These are phyloP conservation scores for Russula earlei DNA, from an alignment of 768 basidiomycete genomes.

Conservation along the genomic window DNA sequence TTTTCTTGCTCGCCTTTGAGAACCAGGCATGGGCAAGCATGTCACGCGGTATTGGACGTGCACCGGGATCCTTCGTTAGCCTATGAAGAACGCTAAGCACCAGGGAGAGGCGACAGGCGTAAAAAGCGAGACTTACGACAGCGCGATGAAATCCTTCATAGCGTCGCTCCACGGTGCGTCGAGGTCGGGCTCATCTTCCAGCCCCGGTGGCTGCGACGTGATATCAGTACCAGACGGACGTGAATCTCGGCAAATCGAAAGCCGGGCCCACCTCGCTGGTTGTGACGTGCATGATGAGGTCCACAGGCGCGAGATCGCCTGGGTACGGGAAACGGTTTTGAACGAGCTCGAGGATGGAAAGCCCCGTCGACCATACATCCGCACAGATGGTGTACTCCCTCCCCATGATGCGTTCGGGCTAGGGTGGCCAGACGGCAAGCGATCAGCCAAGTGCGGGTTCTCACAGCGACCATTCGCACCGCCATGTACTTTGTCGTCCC, in stretches of 20 bases:
- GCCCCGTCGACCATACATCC: slow-evolving; percentile 92
- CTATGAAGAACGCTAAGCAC: slow-evolving; percentile 28
- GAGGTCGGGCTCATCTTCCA: slow-evolving; percentile 52
- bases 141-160: slow-evolving; percentile 79
- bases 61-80: slow-evolving; percentile 50
- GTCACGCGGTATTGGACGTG: slow-evolving; percentile 67
- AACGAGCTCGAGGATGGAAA: slow-evolving; percentile 82
- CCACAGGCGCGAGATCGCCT: slow-evolving; percentile 73
- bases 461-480: slow-evolving; percentile 32
- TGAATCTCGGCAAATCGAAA: not conserved
- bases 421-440: not conserved
- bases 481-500: slow-evolving; percentile 96
- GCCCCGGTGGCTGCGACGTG: slow-evolving; percentile 48
- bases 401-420: slow-evolving; percentile 88
- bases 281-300: slow-evolving; percentile 77
- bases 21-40: slow-evolving; percentile 79
- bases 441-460: not conserved
- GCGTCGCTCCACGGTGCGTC: slow-evolving; percentile 49
- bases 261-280: slow-evolving; percentile 43
- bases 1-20: slow-evolving; percentile 53
- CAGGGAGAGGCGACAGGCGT: not conserved
- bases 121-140: slow-evolving; percentile 45
- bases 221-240: not conserved
- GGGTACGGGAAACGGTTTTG: slow-evolving; percentile 89
- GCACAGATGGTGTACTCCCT: slow-evolving; percentile 84